Evolutionary conservation across 169 alveolate genomes (phyloP), one percentile per base, ranked within the genome.

Genomic region (Cyclospora cayetanensis): DNA sequence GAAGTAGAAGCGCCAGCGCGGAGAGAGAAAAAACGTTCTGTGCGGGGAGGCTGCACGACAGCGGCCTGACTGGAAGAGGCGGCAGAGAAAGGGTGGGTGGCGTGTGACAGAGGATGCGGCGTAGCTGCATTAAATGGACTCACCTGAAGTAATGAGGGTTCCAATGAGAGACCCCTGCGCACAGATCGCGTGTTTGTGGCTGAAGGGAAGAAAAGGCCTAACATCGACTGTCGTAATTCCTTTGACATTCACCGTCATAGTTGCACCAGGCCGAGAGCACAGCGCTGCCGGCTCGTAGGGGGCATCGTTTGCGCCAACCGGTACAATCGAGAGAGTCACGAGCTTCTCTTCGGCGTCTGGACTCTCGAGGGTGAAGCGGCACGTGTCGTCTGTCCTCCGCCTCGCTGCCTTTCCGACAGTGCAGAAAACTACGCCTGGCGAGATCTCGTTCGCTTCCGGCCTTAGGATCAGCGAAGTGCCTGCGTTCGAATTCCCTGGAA

Each of bases 71-170:
- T n/a, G n/a, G n/a, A n/a, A n/a, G n/a, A n/a, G n/a, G n/a, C n/a
- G n/a, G n/a, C n/a, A n/a, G n/a, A n/a, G n/a, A n/a, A n/a, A n/a
- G n/a, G n/a, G n/a, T n/a, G n/a, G n/a, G n/a, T n/a, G n/a, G n/a
- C n/a, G n/a, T n/a, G n/a, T n/a, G n/a, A n/a, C n/a, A n/a, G n/a
- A n/a, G n/a, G n/a, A n/a, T n/a, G n/a, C n/a, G n/a, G n/a, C n/a
- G n/a, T n/a, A n/a, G n/a, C n/a, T n/a, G n/a, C n/a, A n/a, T n/a
- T n/a, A n/a, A n/a, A 4, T 0, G 18, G 46, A 35, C 88, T 15
- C 72, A 77, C 88, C 88, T 77, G 88, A 77, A 35, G 31, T 29
- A 15, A 77, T 77, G 34, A 77, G 68, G 0, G 88, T 77, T 43
- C 88, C 88, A 29, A 77, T 20, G 15, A 77, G 42, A 9, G 72